Base-by-base conservation (phyloP, 495 filamentous ascomycete genomes). In the Annulohypoxylon stygium region DNA sequence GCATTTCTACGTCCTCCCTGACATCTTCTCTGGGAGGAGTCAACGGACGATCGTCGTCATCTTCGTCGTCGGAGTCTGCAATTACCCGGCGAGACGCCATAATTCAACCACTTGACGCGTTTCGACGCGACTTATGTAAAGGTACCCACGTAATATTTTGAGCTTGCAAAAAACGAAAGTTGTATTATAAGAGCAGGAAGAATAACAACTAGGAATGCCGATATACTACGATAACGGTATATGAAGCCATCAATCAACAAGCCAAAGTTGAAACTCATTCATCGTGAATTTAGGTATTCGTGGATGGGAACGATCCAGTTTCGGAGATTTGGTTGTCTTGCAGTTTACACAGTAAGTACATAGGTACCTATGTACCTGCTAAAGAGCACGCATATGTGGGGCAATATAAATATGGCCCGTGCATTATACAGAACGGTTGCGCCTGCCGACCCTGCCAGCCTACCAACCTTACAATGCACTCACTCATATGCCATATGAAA, bases 11-110 rank as follows among this genome's bases (percentile, higher is more conserved):
- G 6, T 75, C 66, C 25, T 61, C 67, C 53, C 37, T 59, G 0
- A 18, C n/a, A 7, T 75, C 66, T 33, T 61, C 67, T 53, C 37
- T 59, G 0, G 16, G 26, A 53, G 70, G 69, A 36, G 65, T 71
- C 33, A 67, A 45, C 34, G 61, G 53, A 26, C 26, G 50, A 45
- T 78, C 75, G 9, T 63, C 77, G n/a, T 53, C 72, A 50, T 79
- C 75, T 51, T 79, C 77, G 36, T 77, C 75, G 39, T 79, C 77
- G 8, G 77, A 79, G 54, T 79, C 77, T 39, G 75, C 77, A 51
- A 79, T 70, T 51, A 77, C 70, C 23, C 60, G 71, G 5, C 70
- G 77, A 47, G 47, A 65, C 61, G 55, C 70, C 77, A 79, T 79
- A 14, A 43, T 57, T 51, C 23, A 34, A 41, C 48, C 25, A 62